These are phyloP conservation scores for Gonapodya prolifera DNA, from an alignment of 192 early-diverging fungal species.

Conservation along the genomic window DNA sequence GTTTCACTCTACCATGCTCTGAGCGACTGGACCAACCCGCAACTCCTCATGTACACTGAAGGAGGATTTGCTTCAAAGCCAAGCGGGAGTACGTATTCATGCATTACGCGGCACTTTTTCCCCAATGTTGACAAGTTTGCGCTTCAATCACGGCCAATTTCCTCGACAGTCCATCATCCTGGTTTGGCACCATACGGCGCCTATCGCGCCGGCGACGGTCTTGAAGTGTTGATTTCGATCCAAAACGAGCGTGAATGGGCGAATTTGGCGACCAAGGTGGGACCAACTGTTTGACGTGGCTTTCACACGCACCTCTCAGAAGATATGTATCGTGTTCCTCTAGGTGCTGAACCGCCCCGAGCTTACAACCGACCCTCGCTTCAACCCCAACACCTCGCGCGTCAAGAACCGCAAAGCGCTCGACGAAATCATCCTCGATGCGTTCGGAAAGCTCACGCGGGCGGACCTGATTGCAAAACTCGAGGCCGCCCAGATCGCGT, in stretches of 20 bases:
- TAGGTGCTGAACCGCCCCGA: background rate
- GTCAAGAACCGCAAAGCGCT: background rate
- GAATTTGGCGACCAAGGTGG: background rate
- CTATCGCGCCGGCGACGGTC: background rate
- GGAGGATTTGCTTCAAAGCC: background rate
- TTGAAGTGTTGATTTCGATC: background rate
- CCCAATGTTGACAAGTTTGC: no score
- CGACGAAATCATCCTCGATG: background rate
- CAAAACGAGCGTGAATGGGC: conserved; percentile 7
- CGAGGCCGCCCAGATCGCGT: background rate
- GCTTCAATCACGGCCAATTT: no score
- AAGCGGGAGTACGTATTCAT: background rate
- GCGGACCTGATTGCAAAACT: background rate
- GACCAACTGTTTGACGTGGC: no score
- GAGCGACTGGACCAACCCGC: background rate
- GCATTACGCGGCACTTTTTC: background rate
- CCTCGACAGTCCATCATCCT: background rate
- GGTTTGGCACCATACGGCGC: background rate
- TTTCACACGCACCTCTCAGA: no score
- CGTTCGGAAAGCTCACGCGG: background rate
- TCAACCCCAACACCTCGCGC: background rate
- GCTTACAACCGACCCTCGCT: background rate
- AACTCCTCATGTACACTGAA: background rate
- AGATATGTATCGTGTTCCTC: no score
- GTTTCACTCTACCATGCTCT: background rate